These are phyloP conservation scores for Colletotrichum agaves DNA, from an alignment of 2,329 filamentous ascomycete genomes.

Conservation along the genomic window DNA sequence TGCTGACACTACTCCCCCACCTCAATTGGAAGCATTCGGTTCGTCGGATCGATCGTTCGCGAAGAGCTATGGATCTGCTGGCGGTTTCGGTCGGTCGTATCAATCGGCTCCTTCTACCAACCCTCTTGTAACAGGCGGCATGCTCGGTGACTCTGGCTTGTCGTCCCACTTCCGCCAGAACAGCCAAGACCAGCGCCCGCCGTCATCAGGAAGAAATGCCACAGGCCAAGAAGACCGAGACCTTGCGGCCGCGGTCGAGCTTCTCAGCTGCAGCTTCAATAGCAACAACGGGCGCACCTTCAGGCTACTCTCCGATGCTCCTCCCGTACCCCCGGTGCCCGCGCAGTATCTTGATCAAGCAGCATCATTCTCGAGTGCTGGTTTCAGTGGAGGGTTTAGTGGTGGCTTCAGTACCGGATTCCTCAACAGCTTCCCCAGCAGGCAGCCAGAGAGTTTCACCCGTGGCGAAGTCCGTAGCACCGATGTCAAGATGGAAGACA, in stretches of 20 bases:
- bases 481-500: conserved; percentile 77
- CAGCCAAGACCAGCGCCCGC: conserved; percentile 76
- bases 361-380: conserved; percentile 65
- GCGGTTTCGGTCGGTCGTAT: conserved; percentile 79
- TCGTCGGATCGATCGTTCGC: conserved; percentile 58
- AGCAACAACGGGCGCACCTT: conserved; percentile 74
- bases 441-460: conserved; percentile 73
- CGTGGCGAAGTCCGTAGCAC: conserved; percentile 63
- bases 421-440: conserved; percentile 70
- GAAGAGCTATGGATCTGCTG: conserved; percentile 69
- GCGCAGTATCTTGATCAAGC: conserved; percentile 78
- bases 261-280: conserved; percentile 91
- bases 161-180: conserved; percentile 74
- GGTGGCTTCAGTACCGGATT: conserved; percentile 69
- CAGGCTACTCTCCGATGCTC: conserved; percentile 76
- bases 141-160: conserved; percentile 60
- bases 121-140: conserved; percentile 60
- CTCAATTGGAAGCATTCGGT: conserved; percentile 74
- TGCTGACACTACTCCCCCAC: conserved; percentile 91
- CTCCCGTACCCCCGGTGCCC: conserved; percentile 88
- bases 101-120: conserved; percentile 73
- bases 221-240: conserved; percentile 87
- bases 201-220: conserved; percentile 80
- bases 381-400: conserved; percentile 58
- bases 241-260: conserved; percentile 87